Base-by-base conservation (phyloP, 2,329 filamentous ascomycete species). In the Epichloe gansuensis region DNA sequence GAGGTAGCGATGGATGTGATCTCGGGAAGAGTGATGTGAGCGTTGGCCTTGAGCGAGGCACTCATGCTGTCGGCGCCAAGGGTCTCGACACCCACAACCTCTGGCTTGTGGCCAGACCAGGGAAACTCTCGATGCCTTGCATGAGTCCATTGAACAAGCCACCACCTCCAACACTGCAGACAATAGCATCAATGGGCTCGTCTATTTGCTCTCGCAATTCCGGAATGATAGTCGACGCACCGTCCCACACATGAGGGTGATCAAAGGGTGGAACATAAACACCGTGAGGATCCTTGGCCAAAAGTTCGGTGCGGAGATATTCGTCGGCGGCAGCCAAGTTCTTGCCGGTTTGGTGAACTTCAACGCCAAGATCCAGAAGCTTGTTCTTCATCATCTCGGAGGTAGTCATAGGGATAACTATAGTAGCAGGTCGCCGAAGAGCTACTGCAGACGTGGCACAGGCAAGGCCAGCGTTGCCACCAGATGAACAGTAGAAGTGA, bases 391-490 rank as follows among this genome's bases (percentile, higher is more conserved):
- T 91, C 56, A 83, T 67, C 1, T 78, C 71, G 35, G 83, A 81
- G 0, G 86, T 87, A 6, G 72, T 73, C 8, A 72, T 64, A 0
- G 89, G 86, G 1, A 93, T 80, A 34, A 89, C 85, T 55, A 95
- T 85, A 5, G 88, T 91, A 64, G 81, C 83, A 1, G 80, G 82
- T 39, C 80, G 76, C 5, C 74, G 69, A 6, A 93, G 75, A 2
- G 78, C 73, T 25, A 73, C 72, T 12, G 88, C 85, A 1, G 88
- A 85, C 47, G 81, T 83, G 15, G 88, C 86, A 61, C 86, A 88
- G 1, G 88, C 89, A 4, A 95, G 79, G 1, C 89, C 89, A 2
- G 89, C 89, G 63, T 95, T 95, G 53, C 89, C 89, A 54, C 87
- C 88, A 2, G 82, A 87, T 12, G 84, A 86, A 62, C 80, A 85